Evolutionary conservation across 805 yeast species (phyloP).

Genomic region (Pichia thaimueangensis): DNA sequence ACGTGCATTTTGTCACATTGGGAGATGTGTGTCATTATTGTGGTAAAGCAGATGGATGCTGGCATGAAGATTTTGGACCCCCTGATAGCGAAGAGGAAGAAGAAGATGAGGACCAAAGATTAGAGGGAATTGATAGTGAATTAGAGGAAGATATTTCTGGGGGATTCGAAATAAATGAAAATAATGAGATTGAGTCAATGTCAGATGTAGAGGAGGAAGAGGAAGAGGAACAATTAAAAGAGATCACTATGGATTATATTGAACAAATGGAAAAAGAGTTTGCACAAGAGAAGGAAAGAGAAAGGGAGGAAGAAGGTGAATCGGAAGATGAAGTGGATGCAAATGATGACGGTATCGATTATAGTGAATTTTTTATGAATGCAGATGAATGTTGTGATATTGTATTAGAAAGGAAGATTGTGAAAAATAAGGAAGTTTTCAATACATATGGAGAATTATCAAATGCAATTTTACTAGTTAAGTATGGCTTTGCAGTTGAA

Average conservation of each 20-base stretch:
- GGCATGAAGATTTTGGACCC: constrained; percentile 26
- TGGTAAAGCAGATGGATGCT: constrained; percentile 29
- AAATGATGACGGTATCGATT: constrained; percentile 19
- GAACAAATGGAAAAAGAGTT: neutral
- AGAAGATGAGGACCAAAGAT: constrained; percentile 21
- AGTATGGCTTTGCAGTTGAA: constrained; percentile 69
- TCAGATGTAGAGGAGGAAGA: constrained; percentile 23
- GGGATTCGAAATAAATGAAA: constrained; percentile 15
- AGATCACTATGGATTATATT: constrained; percentile 2
- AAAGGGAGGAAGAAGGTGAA: constrained; percentile 19
- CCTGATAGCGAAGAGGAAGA: constrained; percentile 29
- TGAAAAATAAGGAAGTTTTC: constrained; percentile 55
- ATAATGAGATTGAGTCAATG: too few species aligned
- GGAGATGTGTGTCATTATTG: constrained; percentile 32
- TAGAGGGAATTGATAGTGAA: neutral
- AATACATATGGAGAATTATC: constrained; percentile 77
- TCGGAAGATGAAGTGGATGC: constrained; percentile 20
- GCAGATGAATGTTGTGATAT: constrained; percentile 69
- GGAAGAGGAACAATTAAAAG: constrained; percentile 17
- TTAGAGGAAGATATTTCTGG: constrained; percentile 18
- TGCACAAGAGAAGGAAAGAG: constrained; percentile 13
- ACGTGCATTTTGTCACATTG: constrained; percentile 59
- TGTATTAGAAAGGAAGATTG: constrained; percentile 38
- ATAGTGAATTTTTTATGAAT: constrained; percentile 30
- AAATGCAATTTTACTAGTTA: constrained; percentile 58